A percentile compares a stretch with the other conserved stretches of the same genome.
These are phyloP conservation scores for Malus hybrid DNA, from an alignment of 331 rosid genomes.

Conservation along the genomic window DNA sequence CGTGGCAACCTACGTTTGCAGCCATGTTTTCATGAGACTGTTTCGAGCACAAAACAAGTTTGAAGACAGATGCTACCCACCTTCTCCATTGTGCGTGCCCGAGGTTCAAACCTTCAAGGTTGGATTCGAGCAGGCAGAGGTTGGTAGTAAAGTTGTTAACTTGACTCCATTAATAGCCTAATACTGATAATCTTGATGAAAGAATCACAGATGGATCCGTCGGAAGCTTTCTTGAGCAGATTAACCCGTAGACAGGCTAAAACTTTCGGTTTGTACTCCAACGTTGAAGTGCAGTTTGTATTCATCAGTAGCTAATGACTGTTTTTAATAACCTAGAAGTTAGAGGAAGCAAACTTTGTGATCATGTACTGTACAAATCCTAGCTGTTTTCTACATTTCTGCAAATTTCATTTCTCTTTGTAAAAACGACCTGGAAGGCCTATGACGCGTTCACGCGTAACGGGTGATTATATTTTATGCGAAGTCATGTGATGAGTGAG, in stretches of 20 bases:
- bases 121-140: neutral
- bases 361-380: neutral
- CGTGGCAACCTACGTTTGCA: slow-evolving; percentile 69
- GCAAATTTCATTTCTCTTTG: too few relatives aligned
- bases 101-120: slow-evolving; percentile 3
- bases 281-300: neutral
- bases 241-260: neutral
- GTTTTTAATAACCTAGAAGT: neutral
- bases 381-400: neutral
- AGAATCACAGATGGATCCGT: neutral
- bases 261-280: slow-evolving; percentile 1
- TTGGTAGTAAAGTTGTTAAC: neutral
- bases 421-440: too few relatives aligned
- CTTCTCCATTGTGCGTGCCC: slow-evolving; percentile 44
- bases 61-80: slow-evolving; percentile 50
- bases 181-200: slow-evolving; percentile 16
- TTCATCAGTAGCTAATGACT: neutral
- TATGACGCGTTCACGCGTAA: too few relatives aligned
- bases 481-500: too few relatives aligned
- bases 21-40: slow-evolving; percentile 59
- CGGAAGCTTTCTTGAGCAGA: slow-evolving; percentile 12
- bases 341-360: neutral
- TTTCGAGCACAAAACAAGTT: slow-evolving; percentile 43
- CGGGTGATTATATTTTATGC: too few relatives aligned
- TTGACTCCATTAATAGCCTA: slow-evolving; percentile 4